Percentiles rank a stretch among this genome's conserved stretches.
Conservation (phyloP, 2,329 filamentous ascomycete genomes). For the Nemania sp. region DNA sequence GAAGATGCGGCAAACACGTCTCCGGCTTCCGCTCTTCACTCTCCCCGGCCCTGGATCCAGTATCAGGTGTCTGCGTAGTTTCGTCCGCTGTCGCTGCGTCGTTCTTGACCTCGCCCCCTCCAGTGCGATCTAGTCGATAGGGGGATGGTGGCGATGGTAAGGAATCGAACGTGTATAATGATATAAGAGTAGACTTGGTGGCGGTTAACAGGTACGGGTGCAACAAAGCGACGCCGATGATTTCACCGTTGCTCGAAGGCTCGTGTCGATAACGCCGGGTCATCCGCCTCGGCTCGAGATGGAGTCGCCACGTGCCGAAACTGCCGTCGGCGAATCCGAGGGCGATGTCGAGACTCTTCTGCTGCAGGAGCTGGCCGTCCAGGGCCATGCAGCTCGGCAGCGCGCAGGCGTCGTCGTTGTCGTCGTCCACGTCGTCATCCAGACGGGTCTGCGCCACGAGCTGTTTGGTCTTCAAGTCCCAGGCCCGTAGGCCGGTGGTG, state of each 20-base stretch:
- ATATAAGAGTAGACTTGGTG: conserved; percentile 73
- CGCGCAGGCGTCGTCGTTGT: conserved; percentile 28
- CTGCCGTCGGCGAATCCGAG: conserved; percentile 74
- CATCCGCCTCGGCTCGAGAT: conserved; percentile 51
- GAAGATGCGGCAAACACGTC: conserved; percentile 56
- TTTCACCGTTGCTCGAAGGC: conserved; percentile 64
- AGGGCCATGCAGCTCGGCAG: conserved; percentile 69
- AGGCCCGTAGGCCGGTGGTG: conserved; percentile 72
- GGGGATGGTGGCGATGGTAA: conserved; percentile 24
- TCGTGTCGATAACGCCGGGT: conserved; percentile 60
- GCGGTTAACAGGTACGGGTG: conserved; percentile 81
- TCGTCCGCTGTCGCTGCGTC: conserved; percentile 10
- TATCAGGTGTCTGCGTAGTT: conserved; percentile 7
- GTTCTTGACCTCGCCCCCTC: conserved; percentile 12
- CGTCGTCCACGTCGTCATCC: no score
- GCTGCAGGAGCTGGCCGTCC: conserved; percentile 54
- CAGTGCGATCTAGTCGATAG: neutral
- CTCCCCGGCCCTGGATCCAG: neutral
- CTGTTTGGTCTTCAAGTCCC: conserved; percentile 69
- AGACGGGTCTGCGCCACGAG: conserved; percentile 59
- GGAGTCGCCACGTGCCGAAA: conserved; percentile 71
- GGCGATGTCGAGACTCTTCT: conserved; percentile 60
- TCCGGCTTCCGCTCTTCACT: neutral
- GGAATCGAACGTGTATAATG: conserved; percentile 70
- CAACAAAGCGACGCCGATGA: conserved; percentile 72